Evolutionary conservation across 179 eudicot genomes (phyloP).

Genomic region (Drosera spatulata): DNA sequence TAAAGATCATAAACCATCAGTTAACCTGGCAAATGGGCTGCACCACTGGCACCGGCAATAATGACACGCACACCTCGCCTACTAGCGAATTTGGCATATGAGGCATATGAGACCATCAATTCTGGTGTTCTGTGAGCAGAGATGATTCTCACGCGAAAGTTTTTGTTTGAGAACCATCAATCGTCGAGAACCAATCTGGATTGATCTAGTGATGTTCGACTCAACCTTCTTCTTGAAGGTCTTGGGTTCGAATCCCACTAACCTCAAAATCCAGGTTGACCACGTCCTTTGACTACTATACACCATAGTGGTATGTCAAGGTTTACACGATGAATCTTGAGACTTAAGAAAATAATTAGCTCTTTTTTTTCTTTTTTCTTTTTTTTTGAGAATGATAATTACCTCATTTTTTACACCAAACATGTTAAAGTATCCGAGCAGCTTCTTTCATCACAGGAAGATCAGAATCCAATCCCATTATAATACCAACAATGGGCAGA

Average conservation of each 20-base stretch:
- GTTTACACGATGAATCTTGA: too few species aligned
- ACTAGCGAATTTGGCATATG: conserved; percentile 34
- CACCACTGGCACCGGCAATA: conserved; percentile 99
- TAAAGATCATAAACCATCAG: too few species aligned
- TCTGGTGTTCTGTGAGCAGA: conserved; percentile 97
- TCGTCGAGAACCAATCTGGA: too few species aligned
- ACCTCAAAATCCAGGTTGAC: too few species aligned
- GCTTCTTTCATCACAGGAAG: conserved; percentile 96
- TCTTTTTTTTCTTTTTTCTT: too few species aligned
- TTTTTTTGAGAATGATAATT: not conserved
- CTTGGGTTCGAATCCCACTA: too few species aligned
- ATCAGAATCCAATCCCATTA: conserved; percentile 98
- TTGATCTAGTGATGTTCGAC: too few species aligned
- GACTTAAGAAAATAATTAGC: too few species aligned
- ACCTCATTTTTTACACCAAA: conserved; percentile 77
- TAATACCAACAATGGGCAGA: conserved; percentile 68
- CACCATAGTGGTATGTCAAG: too few species aligned
- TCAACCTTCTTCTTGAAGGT: too few species aligned
- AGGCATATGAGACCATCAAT: conserved; percentile 67
- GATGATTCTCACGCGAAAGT: conserved; percentile 65
- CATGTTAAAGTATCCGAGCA: conserved; percentile 38
- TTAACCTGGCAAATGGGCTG: conserved; percentile 97
- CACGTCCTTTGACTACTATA: too few species aligned
- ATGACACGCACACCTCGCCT: conserved; percentile 79
- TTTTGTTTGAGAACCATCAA: not conserved